These are phyloP conservation scores for Bruguiera gymnorhiza DNA, from an alignment of 345 rosid genomes.

Conservation along the genomic window DNA sequence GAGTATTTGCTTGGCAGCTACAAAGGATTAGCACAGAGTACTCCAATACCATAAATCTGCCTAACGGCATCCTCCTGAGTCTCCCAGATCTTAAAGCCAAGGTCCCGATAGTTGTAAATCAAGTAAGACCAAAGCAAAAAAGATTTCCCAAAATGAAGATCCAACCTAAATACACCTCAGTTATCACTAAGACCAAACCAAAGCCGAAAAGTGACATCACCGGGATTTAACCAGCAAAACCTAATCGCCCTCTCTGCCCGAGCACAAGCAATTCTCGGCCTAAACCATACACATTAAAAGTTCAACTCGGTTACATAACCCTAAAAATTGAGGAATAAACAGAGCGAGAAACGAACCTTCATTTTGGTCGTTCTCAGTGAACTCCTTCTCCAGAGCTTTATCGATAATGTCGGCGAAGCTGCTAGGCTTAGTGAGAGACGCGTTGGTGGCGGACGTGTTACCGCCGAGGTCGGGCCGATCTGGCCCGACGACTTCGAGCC, in stretches of 20 bases:
- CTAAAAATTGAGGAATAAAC: too few species aligned
- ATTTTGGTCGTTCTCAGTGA: slow-evolving; percentile 72
- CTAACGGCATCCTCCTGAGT: neutral
- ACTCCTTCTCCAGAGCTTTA: slow-evolving; percentile 88
- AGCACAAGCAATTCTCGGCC: too few species aligned
- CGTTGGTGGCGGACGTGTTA: slow-evolving; percentile 31
- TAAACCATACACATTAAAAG: too few species aligned
- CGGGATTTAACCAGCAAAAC: neutral
- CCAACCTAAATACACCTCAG: neutral
- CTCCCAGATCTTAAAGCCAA: neutral
- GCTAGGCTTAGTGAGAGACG: slow-evolving; percentile 46
- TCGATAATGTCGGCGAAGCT: slow-evolving; percentile 84
- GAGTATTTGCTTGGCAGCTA: neutral
- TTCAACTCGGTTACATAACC: too few species aligned
- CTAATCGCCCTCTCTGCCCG: neutral
- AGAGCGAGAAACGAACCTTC: slow-evolving; percentile 46
- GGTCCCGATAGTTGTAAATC: neutral
- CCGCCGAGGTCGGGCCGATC: slow-evolving; percentile 10
- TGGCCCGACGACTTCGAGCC: slow-evolving; percentile 8
- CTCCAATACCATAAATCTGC: too few species aligned
- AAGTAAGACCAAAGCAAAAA: neutral
- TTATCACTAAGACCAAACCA: neutral
- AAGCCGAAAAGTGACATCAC: neutral
- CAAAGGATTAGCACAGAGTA: neutral
- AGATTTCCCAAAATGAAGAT: neutral